Conservation (phyloP, 225 moss, liverwort and hornwort genomes). For the Straminergon stramineum region DNA sequence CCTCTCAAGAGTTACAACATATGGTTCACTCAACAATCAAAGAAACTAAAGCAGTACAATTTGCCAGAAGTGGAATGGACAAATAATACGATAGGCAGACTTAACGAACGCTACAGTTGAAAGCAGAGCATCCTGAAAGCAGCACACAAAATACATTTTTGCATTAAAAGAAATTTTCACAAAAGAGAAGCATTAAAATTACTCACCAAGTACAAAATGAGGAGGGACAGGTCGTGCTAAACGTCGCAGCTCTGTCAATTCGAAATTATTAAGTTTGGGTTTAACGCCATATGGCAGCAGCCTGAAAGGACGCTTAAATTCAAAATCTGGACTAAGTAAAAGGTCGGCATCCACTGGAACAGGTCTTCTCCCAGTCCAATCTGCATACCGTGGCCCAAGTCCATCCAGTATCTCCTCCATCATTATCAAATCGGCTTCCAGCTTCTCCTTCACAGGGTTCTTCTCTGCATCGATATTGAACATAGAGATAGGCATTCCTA, state of each 20-base stretch:
- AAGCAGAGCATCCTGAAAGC: neutral
- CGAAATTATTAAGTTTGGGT: constrained; percentile 61
- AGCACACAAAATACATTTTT: neutral
- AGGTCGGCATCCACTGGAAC: constrained; percentile 91
- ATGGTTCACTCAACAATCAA: neutral
- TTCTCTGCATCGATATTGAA: constrained; percentile 10
- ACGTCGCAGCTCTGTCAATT: constrained; percentile 82
- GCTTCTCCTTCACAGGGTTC: constrained; percentile 4
- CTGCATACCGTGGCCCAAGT: constrained; percentile 80
- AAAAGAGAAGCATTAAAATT: neutral
- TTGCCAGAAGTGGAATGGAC: neutral
- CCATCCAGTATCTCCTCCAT: constrained; percentile 78
- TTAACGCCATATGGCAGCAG: constrained; percentile 84
- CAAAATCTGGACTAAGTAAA: constrained; percentile 24
- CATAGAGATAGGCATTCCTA: neutral
- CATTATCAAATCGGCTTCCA: constrained; percentile 31
- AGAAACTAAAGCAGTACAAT: neutral
- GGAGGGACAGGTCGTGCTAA: constrained; percentile 80
- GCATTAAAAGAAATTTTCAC: neutral
- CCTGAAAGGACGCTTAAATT: constrained; percentile 73
- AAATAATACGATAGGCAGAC: neutral
- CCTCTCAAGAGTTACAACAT: neutral
- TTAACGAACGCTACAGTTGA: neutral
- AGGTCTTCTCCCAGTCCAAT: constrained; percentile 86
- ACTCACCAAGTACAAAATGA: constrained; percentile 89